Evolutionary conservation across 108 stramenopile genomes (phyloP).

Genomic region (Nannochloropsis granulata): DNA sequence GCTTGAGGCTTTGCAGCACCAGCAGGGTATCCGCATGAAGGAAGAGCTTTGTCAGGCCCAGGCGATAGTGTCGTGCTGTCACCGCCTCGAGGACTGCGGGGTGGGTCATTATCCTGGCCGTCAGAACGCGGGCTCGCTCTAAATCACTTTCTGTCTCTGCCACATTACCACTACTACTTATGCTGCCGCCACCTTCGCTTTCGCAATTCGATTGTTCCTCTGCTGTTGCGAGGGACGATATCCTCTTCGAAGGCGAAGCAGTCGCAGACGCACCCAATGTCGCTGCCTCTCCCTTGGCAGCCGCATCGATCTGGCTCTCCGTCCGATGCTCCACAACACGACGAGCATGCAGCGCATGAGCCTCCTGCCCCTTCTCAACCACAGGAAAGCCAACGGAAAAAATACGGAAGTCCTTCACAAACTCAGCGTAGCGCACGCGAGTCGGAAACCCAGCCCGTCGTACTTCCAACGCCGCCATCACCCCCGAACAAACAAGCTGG

Average conservation of each 20-base stretch:
- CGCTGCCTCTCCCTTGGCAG: neutral
- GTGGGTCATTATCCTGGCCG: neutral
- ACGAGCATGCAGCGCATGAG: neutral
- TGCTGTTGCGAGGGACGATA: neutral
- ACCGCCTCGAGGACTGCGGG: neutral
- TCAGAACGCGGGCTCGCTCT: neutral
- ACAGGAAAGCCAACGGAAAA: neutral
- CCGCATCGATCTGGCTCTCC: neutral
- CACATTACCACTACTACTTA: too few relatives aligned
- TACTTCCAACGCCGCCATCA: slow-evolving; percentile 10
- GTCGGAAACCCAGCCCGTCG: slow-evolving; percentile 9
- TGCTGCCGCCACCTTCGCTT: too few relatives aligned
- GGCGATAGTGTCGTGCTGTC: neutral
- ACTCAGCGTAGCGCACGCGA: neutral
- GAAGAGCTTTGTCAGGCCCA: slow-evolving; percentile 7
- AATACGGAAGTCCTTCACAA: slow-evolving; percentile 2
- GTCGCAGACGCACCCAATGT: too few relatives aligned
- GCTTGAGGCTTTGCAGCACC: neutral
- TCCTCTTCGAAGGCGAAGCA: neutral
- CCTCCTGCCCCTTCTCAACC: neutral
- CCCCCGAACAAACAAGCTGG: slow-evolving; percentile 40
- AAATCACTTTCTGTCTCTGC: neutral
- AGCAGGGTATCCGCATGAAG: neutral
- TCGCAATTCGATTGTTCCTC: neutral
- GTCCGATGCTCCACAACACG: neutral